Base-by-base conservation (phyloP, 192 early-diverging fungal genomes). In the Entophlyctis helioformis region DNA sequence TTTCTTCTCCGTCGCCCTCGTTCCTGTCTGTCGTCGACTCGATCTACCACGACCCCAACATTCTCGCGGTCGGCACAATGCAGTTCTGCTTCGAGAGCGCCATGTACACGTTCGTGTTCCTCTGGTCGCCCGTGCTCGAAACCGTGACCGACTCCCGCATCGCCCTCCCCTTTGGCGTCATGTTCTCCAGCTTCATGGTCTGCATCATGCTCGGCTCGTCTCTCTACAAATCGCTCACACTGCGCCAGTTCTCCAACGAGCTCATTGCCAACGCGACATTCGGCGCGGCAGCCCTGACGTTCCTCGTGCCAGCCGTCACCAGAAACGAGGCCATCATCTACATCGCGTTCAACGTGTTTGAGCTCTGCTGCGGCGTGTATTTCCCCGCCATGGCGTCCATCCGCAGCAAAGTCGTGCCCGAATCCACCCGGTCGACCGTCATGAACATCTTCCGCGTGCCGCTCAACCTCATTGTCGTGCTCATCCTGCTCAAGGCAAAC, bases 101-200 rank as follows among this genome's bases (percentile, higher is more conserved):
- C 20, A 73, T 73, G 71, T 73, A 72, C 32, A 55, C 54, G 15
- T 73, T 73, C 32, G 62, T 73, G 11, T 73, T 71, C 44, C 50
- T 73, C 34, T 72, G 68, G 63, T 31, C 48, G 2, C 63, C 59
- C 7, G 56, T 67, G 21, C 24, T 71, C 8, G 64, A 64, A 48
- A 25, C 42, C 15, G 26, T 42, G 31, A 13, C 24, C 21, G 27
- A 24, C 20, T 32, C 16, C 16, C 34, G 22, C 0, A 20, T 25
- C 35, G n/a, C 42, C 3, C 21, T 73, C 15, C 71, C 71, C 10
- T 73, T 51, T 42, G 71, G 71, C 6, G 11, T 71, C 16, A 51
- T 72, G n/a, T 73, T 73, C 45, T 29, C 67, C 6, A 43, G 46
- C 18, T 67, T 72, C 36, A 73, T 73, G 71, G 59, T 73, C 28